Conservation (phyloP, 768 basidiomycete genomes). For the Boletus tomentosulus region DNA sequence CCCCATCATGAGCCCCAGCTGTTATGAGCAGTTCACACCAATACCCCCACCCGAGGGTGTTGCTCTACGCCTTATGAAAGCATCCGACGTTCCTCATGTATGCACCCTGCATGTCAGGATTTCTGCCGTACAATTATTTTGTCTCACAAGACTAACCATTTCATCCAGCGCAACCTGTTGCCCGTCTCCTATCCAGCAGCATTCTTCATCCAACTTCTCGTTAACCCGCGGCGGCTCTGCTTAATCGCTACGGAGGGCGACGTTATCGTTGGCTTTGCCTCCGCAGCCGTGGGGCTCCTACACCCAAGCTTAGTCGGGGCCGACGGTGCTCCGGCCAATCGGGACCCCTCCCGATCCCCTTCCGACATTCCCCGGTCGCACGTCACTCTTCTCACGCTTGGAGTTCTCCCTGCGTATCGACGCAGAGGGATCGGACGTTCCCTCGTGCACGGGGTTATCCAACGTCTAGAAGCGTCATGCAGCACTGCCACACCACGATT, state of each 20-base stretch:
- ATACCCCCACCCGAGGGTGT: constrained; percentile 7
- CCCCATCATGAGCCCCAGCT: constrained; percentile 8
- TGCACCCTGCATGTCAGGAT: constrained; percentile 24
- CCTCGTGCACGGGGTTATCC: constrained; percentile 27
- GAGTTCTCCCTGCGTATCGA: constrained; percentile 25
- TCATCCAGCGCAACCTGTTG: constrained; percentile 20
- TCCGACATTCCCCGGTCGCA: constrained; percentile 12
- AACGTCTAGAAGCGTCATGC: constrained; percentile 18
- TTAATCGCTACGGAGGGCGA: constrained; percentile 23
- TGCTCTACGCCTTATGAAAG: constrained; percentile 24
- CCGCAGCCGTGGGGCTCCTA: constrained; percentile 17
- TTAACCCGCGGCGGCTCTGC: constrained; percentile 29
- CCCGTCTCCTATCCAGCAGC: constrained; percentile 26
- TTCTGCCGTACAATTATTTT: background rate
- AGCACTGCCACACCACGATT: background rate
- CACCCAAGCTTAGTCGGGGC: background rate
- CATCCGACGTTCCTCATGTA: constrained; percentile 26
- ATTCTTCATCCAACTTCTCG: constrained; percentile 31
- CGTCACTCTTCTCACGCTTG: constrained; percentile 29
- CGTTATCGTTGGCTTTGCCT: constrained; percentile 26
- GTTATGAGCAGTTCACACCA: background rate
- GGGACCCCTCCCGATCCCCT: background rate
- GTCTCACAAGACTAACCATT: constrained; percentile 1
- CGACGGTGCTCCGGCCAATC: background rate
- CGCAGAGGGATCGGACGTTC: constrained; percentile 28